Base-by-base conservation (phyloP, 345 rosid genomes). In the Kernera saxatilis region DNA sequence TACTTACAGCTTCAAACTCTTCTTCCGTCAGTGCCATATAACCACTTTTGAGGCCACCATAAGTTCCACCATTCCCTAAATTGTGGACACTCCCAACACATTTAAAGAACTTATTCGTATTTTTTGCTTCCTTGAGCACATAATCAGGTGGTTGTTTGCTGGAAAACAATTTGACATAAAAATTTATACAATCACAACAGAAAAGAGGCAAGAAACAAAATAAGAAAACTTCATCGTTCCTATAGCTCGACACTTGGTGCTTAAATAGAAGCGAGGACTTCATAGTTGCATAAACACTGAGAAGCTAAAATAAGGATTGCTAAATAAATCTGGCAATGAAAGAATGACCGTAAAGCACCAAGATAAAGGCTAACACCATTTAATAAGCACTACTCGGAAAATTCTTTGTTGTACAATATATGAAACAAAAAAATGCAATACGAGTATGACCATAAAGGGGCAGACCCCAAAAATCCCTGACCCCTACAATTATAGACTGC, bases 71-170 rank as follows among this genome's bases (percentile, higher is more conserved):
- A 81, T 69, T 83, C 71, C 88, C 96, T 50, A 86, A 49, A 72
- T 76, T 82, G 74, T 90, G 90, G 78, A 86, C 84, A 78, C 83
- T 91, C 71, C 95, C 96, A 64, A 93, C 57, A 76, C 99, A 93
- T 81, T 94, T 95, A 70, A 92, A 95, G 77, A 92, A 95, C 82
- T 92, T 95, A 54, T 69, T 86, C 2, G 92, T 83, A 77, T 83
- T 87, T 79, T 92, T 92, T 64, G 99, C 96, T 80, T 92, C 98
- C 86, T 90, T 88, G 59, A 95, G 88, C 48, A 92, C 73, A 80
- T 88, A 88, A 81, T 92, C 99, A 67, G 99, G 98, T 72, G 99
- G 99, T 74, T 95, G 97, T 61, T 77, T 86, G 72, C 99, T 95
- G 82, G 45, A 80, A 79, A 54, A 77, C 60, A 73, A 74, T 39